These are phyloP conservation scores for Fistulifera solaris DNA, from an alignment of 108 stramenopile species.

Conservation along the genomic window DNA sequence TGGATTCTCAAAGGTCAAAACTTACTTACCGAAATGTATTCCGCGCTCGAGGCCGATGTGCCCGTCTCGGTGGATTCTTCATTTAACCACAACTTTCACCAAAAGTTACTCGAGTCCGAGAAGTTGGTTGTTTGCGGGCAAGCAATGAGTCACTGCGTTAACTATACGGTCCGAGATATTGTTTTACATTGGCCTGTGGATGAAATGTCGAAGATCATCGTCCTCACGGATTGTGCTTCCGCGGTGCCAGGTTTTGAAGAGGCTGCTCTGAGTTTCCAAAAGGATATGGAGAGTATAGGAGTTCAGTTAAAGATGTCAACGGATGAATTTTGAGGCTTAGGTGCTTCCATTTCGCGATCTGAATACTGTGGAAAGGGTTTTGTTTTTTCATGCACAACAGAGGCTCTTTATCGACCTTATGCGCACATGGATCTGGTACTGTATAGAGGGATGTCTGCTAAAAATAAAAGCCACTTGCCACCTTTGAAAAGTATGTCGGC, in stretches of 20 bases:
- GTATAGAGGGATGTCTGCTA: too few relatives aligned
- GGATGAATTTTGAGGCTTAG: not conserved
- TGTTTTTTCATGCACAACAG: too few relatives aligned
- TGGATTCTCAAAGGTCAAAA: constrained; percentile 83
- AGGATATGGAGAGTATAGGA: constrained; percentile 50
- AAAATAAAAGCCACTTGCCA: too few relatives aligned
- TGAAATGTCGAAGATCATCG: constrained; percentile 31
- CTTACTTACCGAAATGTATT: constrained; percentile 87
- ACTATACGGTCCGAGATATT: constrained; percentile 72
- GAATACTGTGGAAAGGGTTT: too few relatives aligned
- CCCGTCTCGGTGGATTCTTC: constrained; percentile 28
- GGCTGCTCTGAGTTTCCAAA: constrained; percentile 40
- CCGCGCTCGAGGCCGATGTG: constrained; percentile 84
- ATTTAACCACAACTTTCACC: constrained; percentile 17
- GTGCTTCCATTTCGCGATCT: too few relatives aligned
- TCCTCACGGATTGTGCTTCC: constrained; percentile 76
- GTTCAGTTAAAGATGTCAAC: constrained; percentile 27
- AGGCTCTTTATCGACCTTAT: too few relatives aligned
- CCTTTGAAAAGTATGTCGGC: too few relatives aligned
- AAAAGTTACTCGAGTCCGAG: constrained; percentile 23
- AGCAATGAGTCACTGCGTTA: constrained; percentile 92
- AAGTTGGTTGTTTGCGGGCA: constrained; percentile 83
- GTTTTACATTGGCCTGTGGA: constrained; percentile 45
- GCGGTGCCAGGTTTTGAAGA: constrained; percentile 84
- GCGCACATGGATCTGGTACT: too few relatives aligned